phyloP scores from a whole-genome alignment of 148 eudicot species.

The Limonium bicolor region DNA sequence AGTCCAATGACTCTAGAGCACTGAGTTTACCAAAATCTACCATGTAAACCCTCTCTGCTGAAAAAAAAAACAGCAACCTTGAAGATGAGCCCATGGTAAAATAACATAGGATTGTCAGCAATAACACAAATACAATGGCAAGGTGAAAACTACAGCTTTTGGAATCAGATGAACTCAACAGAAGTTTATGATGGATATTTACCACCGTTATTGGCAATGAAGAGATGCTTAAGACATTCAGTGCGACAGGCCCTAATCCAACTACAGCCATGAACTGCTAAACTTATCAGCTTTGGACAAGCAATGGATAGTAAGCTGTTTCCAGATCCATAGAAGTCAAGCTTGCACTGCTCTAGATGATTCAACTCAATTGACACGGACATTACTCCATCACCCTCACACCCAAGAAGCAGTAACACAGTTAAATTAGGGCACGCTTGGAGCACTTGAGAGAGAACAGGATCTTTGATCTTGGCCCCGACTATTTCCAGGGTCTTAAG shows the following conservation, averaged over 20 bases:
- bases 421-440: slow-evolving; percentile 70
- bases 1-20: slow-evolving; percentile 57
- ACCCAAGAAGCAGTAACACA: slow-evolving; percentile 55
- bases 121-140: background rate
- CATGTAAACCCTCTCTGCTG: slow-evolving; percentile 52
- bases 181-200: slow-evolving; percentile 1
- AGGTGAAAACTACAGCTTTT: background rate
- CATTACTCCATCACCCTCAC: slow-evolving; percentile 73
- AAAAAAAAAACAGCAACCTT: background rate
- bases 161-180: background rate
- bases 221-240: slow-evolving; percentile 33
- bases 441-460: slow-evolving; percentile 43
- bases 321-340: slow-evolving; percentile 65
- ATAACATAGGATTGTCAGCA: background rate
- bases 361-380: slow-evolving; percentile 37
- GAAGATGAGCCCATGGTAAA: too few relatives aligned
- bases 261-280: slow-evolving; percentile 85
- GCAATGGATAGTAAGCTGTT: slow-evolving; percentile 33
- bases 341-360: slow-evolving; percentile 56
- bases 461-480: slow-evolving; percentile 60
- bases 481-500: slow-evolving; percentile 73
- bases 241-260: slow-evolving; percentile 56
- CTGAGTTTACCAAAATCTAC: slow-evolving; percentile 69
- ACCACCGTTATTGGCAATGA: slow-evolving; percentile 74
- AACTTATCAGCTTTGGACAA: slow-evolving; percentile 43